Conservation (phyloP, 192 early-diverging fungal species). For the Allomyces arbusculus region DNA sequence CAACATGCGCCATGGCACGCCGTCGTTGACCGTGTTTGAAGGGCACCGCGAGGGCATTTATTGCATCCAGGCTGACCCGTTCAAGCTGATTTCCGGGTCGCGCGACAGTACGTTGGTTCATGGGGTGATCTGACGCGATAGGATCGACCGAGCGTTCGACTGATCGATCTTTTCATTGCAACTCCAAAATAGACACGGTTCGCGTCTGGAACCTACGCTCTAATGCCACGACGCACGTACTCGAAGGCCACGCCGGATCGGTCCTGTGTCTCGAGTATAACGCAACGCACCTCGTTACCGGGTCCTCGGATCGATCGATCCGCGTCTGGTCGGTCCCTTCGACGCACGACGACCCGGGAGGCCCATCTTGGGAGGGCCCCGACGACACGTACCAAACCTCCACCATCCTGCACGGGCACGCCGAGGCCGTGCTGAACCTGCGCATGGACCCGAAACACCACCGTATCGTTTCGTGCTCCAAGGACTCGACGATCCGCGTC, state of each 20-base stretch:
- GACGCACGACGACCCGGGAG: not conserved
- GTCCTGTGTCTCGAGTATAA: slow-evolving; percentile 40
- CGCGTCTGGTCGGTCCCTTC: slow-evolving; percentile 18
- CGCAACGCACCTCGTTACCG: slow-evolving; percentile 21
- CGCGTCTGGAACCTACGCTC: slow-evolving; percentile 46
- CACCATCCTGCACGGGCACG: slow-evolving; percentile 7
- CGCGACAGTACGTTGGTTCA: slow-evolving; percentile 31
- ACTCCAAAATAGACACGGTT: not conserved
- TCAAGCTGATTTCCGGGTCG: slow-evolving; percentile 43
- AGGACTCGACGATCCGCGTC: slow-evolving; percentile 7
- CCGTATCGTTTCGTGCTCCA: slow-evolving; percentile 5
- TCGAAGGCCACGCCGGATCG: slow-evolving; percentile 21
- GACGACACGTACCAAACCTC: slow-evolving; percentile 16
- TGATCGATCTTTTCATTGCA: too few species aligned
- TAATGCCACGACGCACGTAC: not conserved
- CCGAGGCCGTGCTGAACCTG: slow-evolving; percentile 2
- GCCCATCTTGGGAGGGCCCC: too few species aligned
- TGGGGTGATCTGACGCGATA: not conserved
- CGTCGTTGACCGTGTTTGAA: not conserved
- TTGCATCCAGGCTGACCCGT: slow-evolving; percentile 50
- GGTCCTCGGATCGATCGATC: slow-evolving; percentile 22
- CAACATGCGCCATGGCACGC: not conserved
- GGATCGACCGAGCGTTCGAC: not conserved
- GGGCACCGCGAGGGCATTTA: slow-evolving; percentile 76
- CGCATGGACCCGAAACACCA: slow-evolving; percentile 1